phyloP scores from a whole-genome alignment of 2,329 filamentous ascomycete genomes.

The Phaeosphaeria sp. region DNA sequence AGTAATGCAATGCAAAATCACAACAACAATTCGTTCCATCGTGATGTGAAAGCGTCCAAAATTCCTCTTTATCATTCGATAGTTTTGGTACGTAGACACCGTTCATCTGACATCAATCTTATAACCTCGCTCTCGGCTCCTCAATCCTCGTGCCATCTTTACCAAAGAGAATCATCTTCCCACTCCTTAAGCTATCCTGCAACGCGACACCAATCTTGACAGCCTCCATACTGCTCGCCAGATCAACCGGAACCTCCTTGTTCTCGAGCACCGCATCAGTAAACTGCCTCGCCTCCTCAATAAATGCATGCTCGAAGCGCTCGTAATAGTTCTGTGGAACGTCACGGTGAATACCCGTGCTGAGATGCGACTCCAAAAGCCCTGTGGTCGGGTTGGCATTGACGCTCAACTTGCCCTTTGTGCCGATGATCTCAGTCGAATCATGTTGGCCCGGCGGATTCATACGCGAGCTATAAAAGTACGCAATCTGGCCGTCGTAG shows the following conservation, averaged over 20 bases:
- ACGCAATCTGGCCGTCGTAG: slow-evolving; percentile 66
- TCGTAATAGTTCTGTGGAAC: slow-evolving; percentile 69
- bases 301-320: slow-evolving; percentile 67
- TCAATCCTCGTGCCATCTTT: slow-evolving; percentile 58
- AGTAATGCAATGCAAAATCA: no score
- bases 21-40: no score
- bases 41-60: no score
- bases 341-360: slow-evolving; percentile 62
- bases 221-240: slow-evolving; percentile 64
- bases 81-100: no score
- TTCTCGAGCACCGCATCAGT: slow-evolving; percentile 64
- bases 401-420: slow-evolving; percentile 67
- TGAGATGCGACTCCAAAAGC: slow-evolving; percentile 63
- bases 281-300: slow-evolving; percentile 69
- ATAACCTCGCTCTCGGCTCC: slow-evolving; percentile 44
- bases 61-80: no score
- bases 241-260: slow-evolving; percentile 61
- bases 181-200: slow-evolving; percentile 52
- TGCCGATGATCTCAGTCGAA: slow-evolving; percentile 71
- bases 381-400: slow-evolving; percentile 64
- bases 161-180: slow-evolving; percentile 62
- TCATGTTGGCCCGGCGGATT: slow-evolving; percentile 73
- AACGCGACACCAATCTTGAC: slow-evolving; percentile 65
- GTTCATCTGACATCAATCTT: slow-evolving; percentile 7
- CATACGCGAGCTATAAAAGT: slow-evolving; percentile 69